These are phyloP conservation scores for Thamnidium elegans DNA, from an alignment of 192 early-diverging fungal genomes.

Conservation along the genomic window DNA sequence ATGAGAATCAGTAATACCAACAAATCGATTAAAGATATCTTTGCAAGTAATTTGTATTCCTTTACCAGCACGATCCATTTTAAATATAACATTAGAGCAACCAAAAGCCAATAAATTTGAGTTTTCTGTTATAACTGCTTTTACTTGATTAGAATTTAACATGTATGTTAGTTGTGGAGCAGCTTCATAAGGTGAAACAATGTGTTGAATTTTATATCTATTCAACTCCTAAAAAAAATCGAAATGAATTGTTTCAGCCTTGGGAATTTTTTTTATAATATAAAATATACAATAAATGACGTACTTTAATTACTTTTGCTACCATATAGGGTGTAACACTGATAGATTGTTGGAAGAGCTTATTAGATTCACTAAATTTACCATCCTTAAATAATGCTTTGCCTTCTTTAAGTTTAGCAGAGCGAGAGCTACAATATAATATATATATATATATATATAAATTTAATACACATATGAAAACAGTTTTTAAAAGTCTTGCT, in stretches of 20 bases:
- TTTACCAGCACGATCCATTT: conserved; percentile 75
- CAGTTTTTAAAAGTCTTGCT: not conserved
- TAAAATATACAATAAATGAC: conserved; percentile 44
- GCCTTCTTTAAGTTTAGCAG: not conserved
- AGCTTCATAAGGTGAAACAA: conserved; percentile 96
- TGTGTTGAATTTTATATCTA: conserved; percentile 60
- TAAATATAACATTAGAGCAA: conserved; percentile 76
- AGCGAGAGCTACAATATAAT: conserved; percentile 8
- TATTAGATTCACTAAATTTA: not conserved
- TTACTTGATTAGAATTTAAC: conserved; percentile 60
- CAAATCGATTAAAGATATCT: conserved; percentile 47
- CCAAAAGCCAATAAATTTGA: conserved; percentile 95
- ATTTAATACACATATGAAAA: not conserved
- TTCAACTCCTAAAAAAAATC: conserved; percentile 48
- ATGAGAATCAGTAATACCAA: conserved; percentile 57
- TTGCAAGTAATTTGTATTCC: conserved; percentile 60
- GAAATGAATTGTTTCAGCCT: not conserved
- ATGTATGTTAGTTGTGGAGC: conserved; percentile 93
- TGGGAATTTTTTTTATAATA: conserved; percentile 6
- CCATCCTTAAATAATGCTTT: not conserved
- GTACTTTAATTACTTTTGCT: conserved; percentile 7
- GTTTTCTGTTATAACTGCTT: conserved; percentile 90
- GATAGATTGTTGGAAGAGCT: conserved; percentile 2
- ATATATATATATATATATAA: too few relatives aligned
- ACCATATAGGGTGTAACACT: conserved; percentile 6